These are phyloP conservation scores for Fusarium burgessii DNA, from an alignment of 2,329 filamentous ascomycete genomes.

Conservation along the genomic window DNA sequence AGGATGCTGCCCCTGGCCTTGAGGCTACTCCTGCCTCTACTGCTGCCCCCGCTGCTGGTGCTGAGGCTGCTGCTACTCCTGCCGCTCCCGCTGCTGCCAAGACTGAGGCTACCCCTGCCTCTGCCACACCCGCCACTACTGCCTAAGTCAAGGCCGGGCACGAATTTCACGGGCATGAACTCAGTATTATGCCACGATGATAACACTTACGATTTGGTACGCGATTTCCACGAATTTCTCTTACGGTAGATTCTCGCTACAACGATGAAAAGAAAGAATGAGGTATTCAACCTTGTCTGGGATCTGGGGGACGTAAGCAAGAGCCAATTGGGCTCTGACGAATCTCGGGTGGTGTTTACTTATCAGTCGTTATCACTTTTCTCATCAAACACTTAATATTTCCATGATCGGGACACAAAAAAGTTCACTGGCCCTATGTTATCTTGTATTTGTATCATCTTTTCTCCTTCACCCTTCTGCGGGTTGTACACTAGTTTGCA, in stretches of 20 bases:
- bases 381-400: conserved; percentile 49
- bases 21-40: conserved; percentile 41
- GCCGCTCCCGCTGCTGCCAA: conserved; percentile 41
- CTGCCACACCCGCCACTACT: conserved; percentile 45
- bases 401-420: conserved; percentile 47
- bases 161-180: conserved; percentile 45
- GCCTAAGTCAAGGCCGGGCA: conserved; percentile 49
- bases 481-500: conserved; percentile 55
- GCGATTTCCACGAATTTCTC: conserved; percentile 55
- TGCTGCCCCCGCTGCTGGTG: conserved; percentile 40
- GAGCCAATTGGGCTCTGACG: conserved; percentile 46
- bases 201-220: conserved; percentile 55
- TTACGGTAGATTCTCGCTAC: conserved; percentile 53
- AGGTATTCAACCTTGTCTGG: conserved; percentile 45
- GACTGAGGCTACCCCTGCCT: conserved; percentile 45
- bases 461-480: conserved; percentile 51
- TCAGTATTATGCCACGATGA: conserved; percentile 46
- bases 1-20: conserved; percentile 49
- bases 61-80: conserved; percentile 44
- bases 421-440: conserved; percentile 45
- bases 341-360: conserved; percentile 46
- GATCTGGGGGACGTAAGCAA: conserved; percentile 43
- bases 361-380: conserved; percentile 46
- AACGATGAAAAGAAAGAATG: conserved; percentile 46
- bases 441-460: conserved; percentile 53